Conservation (phyloP, 345 rosid genomes). For the Aegle marmelos region DNA sequence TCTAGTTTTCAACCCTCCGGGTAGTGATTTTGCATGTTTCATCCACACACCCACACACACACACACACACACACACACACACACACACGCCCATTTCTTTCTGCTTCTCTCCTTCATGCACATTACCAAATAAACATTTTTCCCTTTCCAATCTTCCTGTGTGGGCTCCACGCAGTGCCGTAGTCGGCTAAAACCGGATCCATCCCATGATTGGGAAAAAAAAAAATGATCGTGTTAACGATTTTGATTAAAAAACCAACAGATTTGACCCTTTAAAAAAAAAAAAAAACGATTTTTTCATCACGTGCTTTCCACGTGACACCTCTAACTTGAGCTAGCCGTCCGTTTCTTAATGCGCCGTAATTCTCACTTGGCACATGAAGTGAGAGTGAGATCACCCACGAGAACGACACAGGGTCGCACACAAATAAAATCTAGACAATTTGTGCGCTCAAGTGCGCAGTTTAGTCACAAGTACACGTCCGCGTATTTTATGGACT, state of each 20-base stretch:
- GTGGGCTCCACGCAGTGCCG: background rate
- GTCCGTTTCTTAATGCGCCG: background rate
- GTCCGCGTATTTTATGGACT: background rate
- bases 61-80: accelerated
- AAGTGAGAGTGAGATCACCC: background rate
- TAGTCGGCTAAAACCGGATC: background rate
- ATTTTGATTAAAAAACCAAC: background rate
- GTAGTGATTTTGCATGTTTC: background rate
- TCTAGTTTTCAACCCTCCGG: background rate
- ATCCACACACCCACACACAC: background rate
- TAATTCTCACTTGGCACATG: background rate
- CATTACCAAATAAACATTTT: too few species aligned
- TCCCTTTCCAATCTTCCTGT: background rate
- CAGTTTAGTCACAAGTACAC: background rate
- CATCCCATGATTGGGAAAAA: background rate
- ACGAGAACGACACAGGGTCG: background rate
- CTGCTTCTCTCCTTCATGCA: too few species aligned
- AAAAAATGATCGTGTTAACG: background rate
- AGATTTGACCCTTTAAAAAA: background rate
- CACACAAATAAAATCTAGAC: background rate
- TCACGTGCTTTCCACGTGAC: background rate
- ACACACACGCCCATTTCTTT: background rate
- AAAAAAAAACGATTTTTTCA: background rate
- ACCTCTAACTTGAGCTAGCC: background rate
- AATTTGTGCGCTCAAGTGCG: background rate